Evolutionary conservation across 1,139 yeast species (phyloP).

Genomic region (Kodamaea suecica): DNA sequence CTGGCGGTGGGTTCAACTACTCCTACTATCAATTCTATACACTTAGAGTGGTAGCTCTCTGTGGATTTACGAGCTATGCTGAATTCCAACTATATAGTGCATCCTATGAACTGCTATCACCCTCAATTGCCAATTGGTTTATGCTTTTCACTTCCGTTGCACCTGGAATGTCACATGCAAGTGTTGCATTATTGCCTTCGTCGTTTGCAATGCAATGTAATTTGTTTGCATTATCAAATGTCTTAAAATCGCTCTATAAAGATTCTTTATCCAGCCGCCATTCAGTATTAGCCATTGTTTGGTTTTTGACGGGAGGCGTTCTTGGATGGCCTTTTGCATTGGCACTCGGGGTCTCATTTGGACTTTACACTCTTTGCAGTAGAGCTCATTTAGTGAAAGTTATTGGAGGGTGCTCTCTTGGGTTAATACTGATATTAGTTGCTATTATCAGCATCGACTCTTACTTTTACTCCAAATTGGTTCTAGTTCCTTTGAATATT

Average conservation of each 20-base stretch:
- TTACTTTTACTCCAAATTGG: conserved; percentile 56
- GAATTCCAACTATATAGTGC: conserved; percentile 53
- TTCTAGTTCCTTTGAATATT: conserved; percentile 78
- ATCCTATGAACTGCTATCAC: conserved; percentile 33
- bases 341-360: conserved; percentile 61
- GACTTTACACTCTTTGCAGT: conserved; percentile 27
- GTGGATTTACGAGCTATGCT: conserved; percentile 49
- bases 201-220: conserved; percentile 73
- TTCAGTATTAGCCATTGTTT: conserved; percentile 39
- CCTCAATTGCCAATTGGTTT: conserved; percentile 56
- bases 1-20: conserved; percentile 17
- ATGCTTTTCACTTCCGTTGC: conserved; percentile 42
- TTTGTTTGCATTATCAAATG: conserved; percentile 50
- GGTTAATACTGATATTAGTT: conserved; percentile 27
- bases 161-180: conserved; percentile 81
- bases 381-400: conserved; percentile 12
- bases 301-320: conserved; percentile 65
- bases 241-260: conserved; percentile 20
- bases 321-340: conserved; percentile 92
- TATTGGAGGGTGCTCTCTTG: conserved; percentile 16
- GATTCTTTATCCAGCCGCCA: conserved; percentile 6
- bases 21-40: conserved; percentile 44
- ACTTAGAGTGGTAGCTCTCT: conserved; percentile 51
- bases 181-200: conserved; percentile 84
- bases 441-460: conserved; percentile 54